Percentiles rank a stretch among this genome's conserved stretches.
phyloP scores from a whole-genome alignment of 257 asterid species.

The Fraxinus quadrangulata region DNA sequence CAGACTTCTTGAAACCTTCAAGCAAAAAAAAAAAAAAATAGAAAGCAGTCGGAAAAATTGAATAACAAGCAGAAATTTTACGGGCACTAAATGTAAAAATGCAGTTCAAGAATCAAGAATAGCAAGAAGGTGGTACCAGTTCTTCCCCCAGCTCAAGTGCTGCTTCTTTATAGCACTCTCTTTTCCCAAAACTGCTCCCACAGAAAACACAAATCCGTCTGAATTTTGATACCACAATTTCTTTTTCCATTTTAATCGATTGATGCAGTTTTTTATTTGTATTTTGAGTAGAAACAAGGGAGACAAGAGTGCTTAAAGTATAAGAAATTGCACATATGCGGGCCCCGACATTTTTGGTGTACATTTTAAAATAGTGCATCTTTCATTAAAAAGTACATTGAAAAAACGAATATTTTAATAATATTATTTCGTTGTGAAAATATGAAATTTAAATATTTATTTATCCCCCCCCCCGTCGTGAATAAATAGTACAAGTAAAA shows the following conservation, averaged over 20 bases:
- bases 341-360: no score
- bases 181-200: slow-evolving; percentile 73
- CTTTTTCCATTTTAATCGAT: slow-evolving; percentile 25
- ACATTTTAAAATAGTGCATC: no score
- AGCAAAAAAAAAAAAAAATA: slow-evolving; percentile 9
- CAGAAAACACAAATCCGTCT: slow-evolving; percentile 65
- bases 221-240: slow-evolving; percentile 45
- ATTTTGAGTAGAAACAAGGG: neutral
- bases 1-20: slow-evolving; percentile 58
- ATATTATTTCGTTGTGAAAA: no score
- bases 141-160: slow-evolving; percentile 66
- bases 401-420: no score
- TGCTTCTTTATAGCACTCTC: slow-evolving; percentile 62
- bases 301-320: neutral
- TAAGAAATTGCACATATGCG: neutral
- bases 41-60: neutral
- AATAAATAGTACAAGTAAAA: no score
- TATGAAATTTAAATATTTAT: no score
- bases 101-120: neutral
- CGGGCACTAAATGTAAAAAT: neutral
- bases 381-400: no score
- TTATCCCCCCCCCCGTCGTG: no score
- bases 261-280: neutral
- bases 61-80: neutral
- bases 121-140: slow-evolving; percentile 39